These are phyloP conservation scores for Xylariaceae sp. DNA, from an alignment of 2,329 filamentous ascomycete genomes.

Conservation along the genomic window DNA sequence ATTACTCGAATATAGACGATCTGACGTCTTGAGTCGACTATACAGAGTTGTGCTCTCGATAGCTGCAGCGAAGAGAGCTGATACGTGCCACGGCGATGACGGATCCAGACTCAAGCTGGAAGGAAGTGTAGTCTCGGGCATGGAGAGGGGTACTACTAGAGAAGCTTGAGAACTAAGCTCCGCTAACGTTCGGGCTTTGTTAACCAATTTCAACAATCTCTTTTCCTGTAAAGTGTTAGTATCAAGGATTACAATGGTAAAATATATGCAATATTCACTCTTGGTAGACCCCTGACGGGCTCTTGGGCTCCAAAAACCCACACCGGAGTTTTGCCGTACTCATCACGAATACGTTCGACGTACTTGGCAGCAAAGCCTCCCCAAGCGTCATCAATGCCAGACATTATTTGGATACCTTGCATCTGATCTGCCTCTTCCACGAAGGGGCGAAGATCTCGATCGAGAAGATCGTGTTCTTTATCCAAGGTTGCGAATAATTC, in stretches of 20 bases:
- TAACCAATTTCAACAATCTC: constrained; percentile 62
- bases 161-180: constrained; percentile 68
- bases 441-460: constrained; percentile 85
- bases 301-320: constrained; percentile 85
- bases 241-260: not conserved
- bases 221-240: constrained; percentile 45
- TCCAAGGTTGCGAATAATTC: constrained; percentile 72
- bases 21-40: constrained; percentile 57
- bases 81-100: constrained; percentile 72
- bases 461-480: constrained; percentile 78
- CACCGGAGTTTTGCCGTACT: constrained; percentile 81
- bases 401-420: constrained; percentile 78
- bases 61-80: constrained; percentile 70
- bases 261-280: constrained; percentile 37
- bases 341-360: constrained; percentile 75
- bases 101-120: constrained; percentile 56
- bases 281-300: constrained; percentile 45
- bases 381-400: constrained; percentile 74
- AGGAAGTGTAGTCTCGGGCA: constrained; percentile 56
- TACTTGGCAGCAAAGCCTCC: constrained; percentile 72
- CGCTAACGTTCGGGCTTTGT: constrained; percentile 68
- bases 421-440: constrained; percentile 90
- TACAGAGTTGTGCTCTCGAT: constrained; percentile 77
- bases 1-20: constrained; percentile 42
- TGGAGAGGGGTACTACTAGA: constrained; percentile 70